Conservation (phyloP, 306 rosid species). For the Herpetospermum pedunculosum region DNA sequence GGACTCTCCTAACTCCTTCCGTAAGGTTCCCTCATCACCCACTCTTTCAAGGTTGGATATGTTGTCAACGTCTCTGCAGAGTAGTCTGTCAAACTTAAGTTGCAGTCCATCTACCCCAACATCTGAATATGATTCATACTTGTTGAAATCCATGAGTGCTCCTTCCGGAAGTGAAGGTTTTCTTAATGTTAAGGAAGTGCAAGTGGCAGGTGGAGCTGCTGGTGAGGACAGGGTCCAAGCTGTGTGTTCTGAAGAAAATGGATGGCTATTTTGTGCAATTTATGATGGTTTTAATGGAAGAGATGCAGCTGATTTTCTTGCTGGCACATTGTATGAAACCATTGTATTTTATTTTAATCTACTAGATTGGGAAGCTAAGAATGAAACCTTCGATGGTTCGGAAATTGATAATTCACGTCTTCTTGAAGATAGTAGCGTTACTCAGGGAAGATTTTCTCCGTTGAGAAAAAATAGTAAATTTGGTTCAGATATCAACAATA, state of each 20-base stretch:
- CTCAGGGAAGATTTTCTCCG: constrained; percentile 17
- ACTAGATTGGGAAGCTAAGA: constrained; percentile 45
- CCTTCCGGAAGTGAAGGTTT: constrained; percentile 62
- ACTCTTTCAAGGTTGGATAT: constrained; percentile 61
- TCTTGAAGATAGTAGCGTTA: constrained; percentile 15
- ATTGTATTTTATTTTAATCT: constrained; percentile 46
- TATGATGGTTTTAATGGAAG: constrained; percentile 97
- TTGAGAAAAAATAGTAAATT: constrained; percentile 6
- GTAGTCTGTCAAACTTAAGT: constrained; percentile 63
- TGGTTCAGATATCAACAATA: constrained; percentile 15
- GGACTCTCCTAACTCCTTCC: constrained; percentile 94
- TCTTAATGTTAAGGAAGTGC: constrained; percentile 67
- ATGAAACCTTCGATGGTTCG: constrained; percentile 20
- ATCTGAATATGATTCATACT: constrained; percentile 51
- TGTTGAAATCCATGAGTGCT: constrained; percentile 38
- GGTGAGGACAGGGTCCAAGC: constrained; percentile 99
- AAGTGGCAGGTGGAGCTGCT: constrained; percentile 99
- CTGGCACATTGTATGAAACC: constrained; percentile 87
- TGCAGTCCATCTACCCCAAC: constrained; percentile 67
- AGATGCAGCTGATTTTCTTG: constrained; percentile 97
- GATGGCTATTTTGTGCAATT: constrained; percentile 95
- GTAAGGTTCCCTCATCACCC: constrained; percentile 72
- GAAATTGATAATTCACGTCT: constrained; percentile 28
- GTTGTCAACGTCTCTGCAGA: constrained; percentile 73
- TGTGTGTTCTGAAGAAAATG: constrained; percentile 95